Base-by-base conservation (phyloP, 2,329 filamentous ascomycete species). In the Grosmannia clavigera region DNA sequence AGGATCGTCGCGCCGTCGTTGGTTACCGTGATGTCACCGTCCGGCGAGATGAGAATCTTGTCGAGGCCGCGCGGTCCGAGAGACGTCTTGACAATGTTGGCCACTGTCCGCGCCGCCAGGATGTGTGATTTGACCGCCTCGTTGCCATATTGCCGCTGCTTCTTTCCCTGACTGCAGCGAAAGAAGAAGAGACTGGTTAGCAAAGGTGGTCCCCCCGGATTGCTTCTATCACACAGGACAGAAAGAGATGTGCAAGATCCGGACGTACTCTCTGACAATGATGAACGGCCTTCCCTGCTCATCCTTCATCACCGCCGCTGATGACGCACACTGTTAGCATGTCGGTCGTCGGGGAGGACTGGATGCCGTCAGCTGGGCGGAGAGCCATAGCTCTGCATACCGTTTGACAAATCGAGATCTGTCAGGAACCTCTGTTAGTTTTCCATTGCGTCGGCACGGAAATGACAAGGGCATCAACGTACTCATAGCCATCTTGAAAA, bases 121-220 rank as follows among this genome's bases (percentile, higher is more conserved):
- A 99, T 99, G 77, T 99, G 95, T 69, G 91, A 90, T 77, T 99
- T 99, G 74, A 99, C 90, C 58, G 94, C 94, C 71, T 99, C 94
- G 74, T 87, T 96, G 70, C 94, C 94, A 73, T 94, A 92, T 70
- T 94, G 89, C 74, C 94, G 86, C 83, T 91, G 95, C 85, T 97
- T 99, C 78, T 86, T 96, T 72, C 92, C 92, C 76, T 99, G 94
- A 73, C 91, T 95, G 68, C 50, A 64, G 27, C 57, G 63, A 67
- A 68, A 68, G 66, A 57, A 27, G 43, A 43, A 40, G 33, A 6
- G 29, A 31, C 29, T 9, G 33, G 33, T 35, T 35, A 35, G 33
- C 9, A 35, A 35, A 31, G 29, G 5, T 22, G 22, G 29, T 31
- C 29, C 29, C 29, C 29, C 29, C 9, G 33, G 33, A 35, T 31